Evolutionary conservation across 2,329 filamentous ascomycete species (phyloP).

Genomic region (Fusarium keratoplasticum): DNA sequence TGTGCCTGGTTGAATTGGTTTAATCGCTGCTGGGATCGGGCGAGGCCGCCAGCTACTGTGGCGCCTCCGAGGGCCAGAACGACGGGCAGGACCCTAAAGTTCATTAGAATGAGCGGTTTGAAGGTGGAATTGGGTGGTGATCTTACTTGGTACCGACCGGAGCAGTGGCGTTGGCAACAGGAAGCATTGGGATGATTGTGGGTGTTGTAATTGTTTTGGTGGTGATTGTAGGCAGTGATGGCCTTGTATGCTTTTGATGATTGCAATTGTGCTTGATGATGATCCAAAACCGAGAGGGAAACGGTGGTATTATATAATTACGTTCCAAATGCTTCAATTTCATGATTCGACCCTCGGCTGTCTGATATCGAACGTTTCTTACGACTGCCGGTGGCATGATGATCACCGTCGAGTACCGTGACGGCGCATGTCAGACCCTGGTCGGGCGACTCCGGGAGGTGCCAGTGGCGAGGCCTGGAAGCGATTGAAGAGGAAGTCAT

Average conservation of each 20-base stretch:
- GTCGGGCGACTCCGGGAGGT: conserved; percentile 31
- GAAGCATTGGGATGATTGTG: conserved; percentile 33
- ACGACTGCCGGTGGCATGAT: conserved; percentile 37
- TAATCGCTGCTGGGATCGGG: conserved; percentile 16
- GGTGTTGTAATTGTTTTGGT: background rate
- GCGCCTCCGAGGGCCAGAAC: conserved; percentile 38
- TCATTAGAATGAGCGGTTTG: too few relatives aligned
- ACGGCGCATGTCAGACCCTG: conserved; percentile 17
- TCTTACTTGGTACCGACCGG: conserved; percentile 32
- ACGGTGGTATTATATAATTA: conserved; percentile 28
- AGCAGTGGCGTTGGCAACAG: conserved; percentile 10
- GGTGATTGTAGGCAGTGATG: background rate
- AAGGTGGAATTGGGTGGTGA: too few relatives aligned
- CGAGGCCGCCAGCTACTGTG: conserved; percentile 29
- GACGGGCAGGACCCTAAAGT: conserved; percentile 32
- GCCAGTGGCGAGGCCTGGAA: conserved; percentile 11
- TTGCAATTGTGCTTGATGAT: conserved; percentile 9
- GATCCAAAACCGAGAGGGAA: background rate
- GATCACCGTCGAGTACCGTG: conserved; percentile 26
- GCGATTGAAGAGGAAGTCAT: background rate
- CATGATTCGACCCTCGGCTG: conserved; percentile 7
- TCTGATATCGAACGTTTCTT: conserved; percentile 31
- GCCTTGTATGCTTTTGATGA: background rate
- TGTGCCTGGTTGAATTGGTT: conserved; percentile 18
- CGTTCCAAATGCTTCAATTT: background rate